A percentile compares a stretch with the other conserved stretches of the same genome.
These are phyloP conservation scores for Purshia tridentata DNA, from an alignment of 306 rosid genomes.

Conservation along the genomic window DNA sequence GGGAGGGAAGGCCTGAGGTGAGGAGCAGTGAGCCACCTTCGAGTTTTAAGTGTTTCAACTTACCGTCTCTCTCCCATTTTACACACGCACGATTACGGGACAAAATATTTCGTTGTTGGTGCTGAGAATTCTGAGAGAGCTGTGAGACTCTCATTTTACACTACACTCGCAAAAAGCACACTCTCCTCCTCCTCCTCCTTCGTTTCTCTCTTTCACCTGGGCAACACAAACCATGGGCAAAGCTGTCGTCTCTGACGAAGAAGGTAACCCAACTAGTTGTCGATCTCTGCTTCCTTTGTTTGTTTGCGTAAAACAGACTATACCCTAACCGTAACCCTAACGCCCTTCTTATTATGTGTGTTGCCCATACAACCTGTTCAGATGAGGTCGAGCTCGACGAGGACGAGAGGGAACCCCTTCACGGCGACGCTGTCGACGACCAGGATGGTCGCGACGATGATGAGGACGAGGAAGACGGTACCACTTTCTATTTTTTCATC, in stretches of 20 bases:
- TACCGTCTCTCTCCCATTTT: too few relatives aligned
- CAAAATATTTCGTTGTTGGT: too few relatives aligned
- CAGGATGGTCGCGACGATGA: conserved; percentile 70
- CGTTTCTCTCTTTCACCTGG: background rate
- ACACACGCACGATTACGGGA: too few relatives aligned
- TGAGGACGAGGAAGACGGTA: conserved; percentile 89
- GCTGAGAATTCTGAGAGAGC: too few relatives aligned
- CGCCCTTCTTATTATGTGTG: conserved; percentile 3
- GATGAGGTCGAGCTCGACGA: conserved; percentile 76
- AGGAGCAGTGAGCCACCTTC: too few relatives aligned
- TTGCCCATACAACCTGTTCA: conserved; percentile 26
- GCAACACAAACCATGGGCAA: conserved; percentile 33
- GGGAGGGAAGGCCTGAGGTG: too few relatives aligned
- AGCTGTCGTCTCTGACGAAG: conserved; percentile 51
- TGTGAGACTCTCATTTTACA: too few relatives aligned
- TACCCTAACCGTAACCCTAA: background rate
- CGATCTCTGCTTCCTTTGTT: background rate
- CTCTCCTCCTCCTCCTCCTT: background rate
- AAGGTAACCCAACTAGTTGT: conserved; percentile 50
- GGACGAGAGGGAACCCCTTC: conserved; percentile 64
- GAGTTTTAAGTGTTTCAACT: too few relatives aligned
- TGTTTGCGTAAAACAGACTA: background rate
- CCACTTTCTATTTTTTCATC: conserved; percentile 10
- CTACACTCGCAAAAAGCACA: too few relatives aligned
- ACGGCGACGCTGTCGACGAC: conserved; percentile 49